Base-by-base conservation (phyloP, 176 grass and related monocot genomes). In the Cenchrus purpureus region DNA sequence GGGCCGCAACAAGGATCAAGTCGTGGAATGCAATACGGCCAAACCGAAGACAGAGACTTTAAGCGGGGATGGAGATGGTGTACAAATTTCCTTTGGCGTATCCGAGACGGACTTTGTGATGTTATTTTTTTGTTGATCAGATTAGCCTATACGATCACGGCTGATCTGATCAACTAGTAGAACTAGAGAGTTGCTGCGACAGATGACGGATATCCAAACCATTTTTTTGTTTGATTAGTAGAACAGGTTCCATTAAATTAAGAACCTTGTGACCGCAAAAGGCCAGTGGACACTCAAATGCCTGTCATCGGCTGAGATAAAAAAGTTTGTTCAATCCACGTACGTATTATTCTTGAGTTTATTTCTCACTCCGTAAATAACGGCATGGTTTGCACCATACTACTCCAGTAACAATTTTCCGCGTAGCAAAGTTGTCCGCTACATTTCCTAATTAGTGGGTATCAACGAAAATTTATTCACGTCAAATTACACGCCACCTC, bases 1-100 rank as follows among this genome's bases (percentile, higher is more conserved):
- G 76, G 68, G 51, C 25, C 65, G 9, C 58, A 60, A 20, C 42
- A 20, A 49, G 20, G 82, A 76, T 73, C 52, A 81, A 65, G 60
- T 51, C 85, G 8, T 68, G 25, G 60, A 3, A 12, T 74, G 65
- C 84, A 56, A 54, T 67, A 58, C 74, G 86, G 61, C 22, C 81
- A 37, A 71, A 54, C 51, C 42, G 10, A 67, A 65, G 83, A 90
- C 51, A 12, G 22, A 45, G 79, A 45, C 50, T 11, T 44, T 12
- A n/a, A 11, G 16, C 22, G 19, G 10, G 10, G 19, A 58, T 31
- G 63, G 32, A 72, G 29, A 50, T 53, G 10, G 6, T 77, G 8
- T 71, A 74, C 77, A 71, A 60, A 43, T 1, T 4, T 77, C 55
- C 20, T 64, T 37, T 78, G 73, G 34, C 64, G 65, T 48, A 45